Base-by-base conservation (phyloP, 164 flowering plant genomes). In the Euptelea pleiosperma region DNA sequence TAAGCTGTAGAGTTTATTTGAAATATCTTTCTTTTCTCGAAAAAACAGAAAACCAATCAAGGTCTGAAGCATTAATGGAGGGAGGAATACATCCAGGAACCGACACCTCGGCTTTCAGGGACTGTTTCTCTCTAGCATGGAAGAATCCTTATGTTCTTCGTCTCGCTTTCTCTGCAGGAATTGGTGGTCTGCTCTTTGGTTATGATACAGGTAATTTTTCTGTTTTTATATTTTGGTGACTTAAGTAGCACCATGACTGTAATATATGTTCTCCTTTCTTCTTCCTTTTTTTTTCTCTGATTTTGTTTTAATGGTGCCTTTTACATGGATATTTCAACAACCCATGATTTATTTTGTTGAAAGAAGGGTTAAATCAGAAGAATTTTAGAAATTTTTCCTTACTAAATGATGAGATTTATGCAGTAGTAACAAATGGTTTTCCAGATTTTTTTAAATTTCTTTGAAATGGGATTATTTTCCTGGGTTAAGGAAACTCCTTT, bases 171-270 rank as follows among this genome's bases (percentile, higher is more conserved):
- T 80, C 86, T 7, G 91, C 84, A 2, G 91, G 87, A 7, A 82
- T 82, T 35, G 86, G 86, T 33, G 87, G 86, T 51, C 70, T 82
- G 15, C 86, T 82, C 71, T 85, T 85, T 30, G 87, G 86, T 55
- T 85, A 82, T 25, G 87, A 85, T 62, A 82, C 86, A 3, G 91
- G 91, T 82, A 46, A 22, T 12, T 36, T 1, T 44, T 28, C 19
- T 33, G 14, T 18, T 57, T 10, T 45, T 37, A 24, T 16, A 18
- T 10, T 40, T 40, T 39, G 16, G 18, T 55, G 6, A 15, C 5
- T 22, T 7, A 6, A 9, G 6, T 28, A n/a, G n/a, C 47, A 24
- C 15, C 29, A 21, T 34, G 6, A 8, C n/a, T n/a, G n/a, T n/a
- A n/a, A n/a, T 19, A 6, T 21, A 8, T 16, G 5, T 19, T 45